Percentiles rank a stretch among this genome's conserved stretches.
Conservation (phyloP, 2,329 filamentous ascomycete genomes). For the Phaeosphaeriaceae sp. region DNA sequence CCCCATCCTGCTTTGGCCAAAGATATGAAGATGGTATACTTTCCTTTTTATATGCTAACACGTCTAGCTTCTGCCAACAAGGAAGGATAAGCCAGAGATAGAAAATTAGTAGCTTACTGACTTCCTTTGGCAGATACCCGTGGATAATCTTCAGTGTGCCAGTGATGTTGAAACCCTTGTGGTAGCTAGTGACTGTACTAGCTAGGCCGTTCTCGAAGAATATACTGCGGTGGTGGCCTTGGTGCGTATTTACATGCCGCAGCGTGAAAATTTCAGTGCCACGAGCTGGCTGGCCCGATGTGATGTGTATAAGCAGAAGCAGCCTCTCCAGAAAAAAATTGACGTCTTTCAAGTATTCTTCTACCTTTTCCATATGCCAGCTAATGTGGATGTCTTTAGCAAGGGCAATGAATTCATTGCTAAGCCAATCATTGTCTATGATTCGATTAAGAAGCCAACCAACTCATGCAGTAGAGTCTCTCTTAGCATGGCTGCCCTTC, state of each 20-base stretch:
- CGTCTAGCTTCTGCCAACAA: constrained; percentile 1
- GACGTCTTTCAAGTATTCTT: neutral
- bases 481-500: too few relatives aligned
- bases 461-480: too few relatives aligned
- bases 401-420: neutral
- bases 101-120: constrained; percentile 20
- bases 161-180: constrained; percentile 19
- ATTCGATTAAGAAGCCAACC: constrained; percentile 1
- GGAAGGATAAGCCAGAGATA: constrained; percentile 18
- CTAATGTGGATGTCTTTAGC: neutral
- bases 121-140: constrained; percentile 20
- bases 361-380: neutral
- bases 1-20: too few relatives aligned
- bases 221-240: constrained; percentile 11
- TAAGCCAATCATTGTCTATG: neutral
- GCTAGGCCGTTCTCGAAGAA: constrained; percentile 23
- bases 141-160: constrained; percentile 24
- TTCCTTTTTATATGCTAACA: too few relatives aligned
- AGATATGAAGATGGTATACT: too few relatives aligned
- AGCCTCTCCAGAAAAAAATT: constrained; percentile 13
- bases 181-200: constrained; percentile 17
- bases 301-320: constrained; percentile 17
- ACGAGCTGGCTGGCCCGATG: constrained; percentile 16
- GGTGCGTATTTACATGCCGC: constrained; percentile 9
- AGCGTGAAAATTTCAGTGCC: constrained; percentile 18